Conservation (phyloP, 306 rosid species). For the Lablab purpureus region DNA sequence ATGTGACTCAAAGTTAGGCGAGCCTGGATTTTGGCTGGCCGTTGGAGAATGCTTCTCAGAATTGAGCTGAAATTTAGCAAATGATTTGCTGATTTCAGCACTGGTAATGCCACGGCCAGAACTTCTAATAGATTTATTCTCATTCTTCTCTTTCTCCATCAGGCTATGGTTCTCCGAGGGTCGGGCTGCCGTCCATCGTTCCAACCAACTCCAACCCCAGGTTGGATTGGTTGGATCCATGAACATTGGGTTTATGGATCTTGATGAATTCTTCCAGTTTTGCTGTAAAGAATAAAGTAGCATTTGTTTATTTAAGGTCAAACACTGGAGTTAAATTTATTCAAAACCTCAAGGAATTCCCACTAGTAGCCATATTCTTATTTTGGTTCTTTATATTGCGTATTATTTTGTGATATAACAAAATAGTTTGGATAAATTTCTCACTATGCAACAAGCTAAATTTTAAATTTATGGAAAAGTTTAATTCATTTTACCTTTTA, state of each 20-base stretch:
- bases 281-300: constrained; percentile 55
- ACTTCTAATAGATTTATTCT: constrained; percentile 64
- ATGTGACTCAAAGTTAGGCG: constrained; percentile 62
- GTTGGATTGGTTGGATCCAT: constrained; percentile 95
- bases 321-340: constrained; percentile 29
- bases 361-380: background rate
- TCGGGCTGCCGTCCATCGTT: constrained; percentile 87
- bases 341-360: constrained; percentile 38
- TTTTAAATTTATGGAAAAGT: background rate
- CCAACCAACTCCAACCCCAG: constrained; percentile 99
- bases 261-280: constrained; percentile 74
- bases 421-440: background rate
- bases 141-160: constrained; percentile 68
- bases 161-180: constrained; percentile 64
- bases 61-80: constrained; percentile 88
- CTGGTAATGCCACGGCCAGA: constrained; percentile 56
- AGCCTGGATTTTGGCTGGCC: constrained; percentile 68
- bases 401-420: constrained; percentile 2
- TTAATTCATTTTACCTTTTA: background rate
- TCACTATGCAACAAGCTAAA: background rate
- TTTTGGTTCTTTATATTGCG: constrained; percentile 11
- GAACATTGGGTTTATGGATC: constrained; percentile 81
- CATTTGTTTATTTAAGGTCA: constrained; percentile 32
- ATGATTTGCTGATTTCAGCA: constrained; percentile 92
- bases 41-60: constrained; percentile 79